phyloP scores from a whole-genome alignment of 768 basidiomycete genomes.

The Suillus discolor region DNA sequence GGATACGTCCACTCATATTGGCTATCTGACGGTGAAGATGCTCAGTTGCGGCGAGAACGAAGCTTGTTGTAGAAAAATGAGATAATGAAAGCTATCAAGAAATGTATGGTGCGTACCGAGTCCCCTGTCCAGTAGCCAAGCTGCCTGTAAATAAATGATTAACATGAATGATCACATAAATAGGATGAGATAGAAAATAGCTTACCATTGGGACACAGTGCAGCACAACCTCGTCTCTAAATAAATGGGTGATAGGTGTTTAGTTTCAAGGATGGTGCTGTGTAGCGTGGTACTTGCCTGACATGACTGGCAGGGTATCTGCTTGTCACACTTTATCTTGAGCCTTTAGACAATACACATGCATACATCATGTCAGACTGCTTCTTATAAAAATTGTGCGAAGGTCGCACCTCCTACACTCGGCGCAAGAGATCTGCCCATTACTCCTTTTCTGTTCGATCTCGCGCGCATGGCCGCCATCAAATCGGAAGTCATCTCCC shows the following conservation, averaged over 20 bases:
- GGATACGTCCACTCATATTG: slow-evolving; percentile 54
- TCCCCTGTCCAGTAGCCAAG: slow-evolving; percentile 79
- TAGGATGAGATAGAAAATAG: slow-evolving; percentile 14
- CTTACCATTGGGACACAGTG: slow-evolving; percentile 72
- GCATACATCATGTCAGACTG: slow-evolving; percentile 22
- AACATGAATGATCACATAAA: slow-evolving; percentile 5
- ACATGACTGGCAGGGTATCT: slow-evolving; percentile 78
- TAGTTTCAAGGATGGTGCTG: neutral
- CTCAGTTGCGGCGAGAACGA: slow-evolving; percentile 66
- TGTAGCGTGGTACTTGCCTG: slow-evolving; percentile 44
- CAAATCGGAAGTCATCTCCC: slow-evolving; percentile 50
- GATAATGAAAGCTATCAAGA: neutral
- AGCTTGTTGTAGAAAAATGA: slow-evolving; percentile 32
- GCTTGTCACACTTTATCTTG: slow-evolving; percentile 84
- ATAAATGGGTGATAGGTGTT: neutral
- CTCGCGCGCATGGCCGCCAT: slow-evolving; percentile 60
- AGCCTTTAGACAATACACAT: slow-evolving; percentile 44
- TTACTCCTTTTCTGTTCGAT: slow-evolving; percentile 74
- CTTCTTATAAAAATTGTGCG: slow-evolving; percentile 34
- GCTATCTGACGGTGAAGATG: slow-evolving; percentile 62
- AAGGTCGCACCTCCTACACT: slow-evolving; percentile 77
- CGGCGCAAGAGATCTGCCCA: slow-evolving; percentile 79
- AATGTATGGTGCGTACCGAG: slow-evolving; percentile 45
- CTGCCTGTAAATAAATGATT: slow-evolving; percentile 46
- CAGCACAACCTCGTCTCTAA: slow-evolving; percentile 67